phyloP scores from a whole-genome alignment of 2,329 filamentous ascomycete genomes.

The Claviceps sp. region DNA sequence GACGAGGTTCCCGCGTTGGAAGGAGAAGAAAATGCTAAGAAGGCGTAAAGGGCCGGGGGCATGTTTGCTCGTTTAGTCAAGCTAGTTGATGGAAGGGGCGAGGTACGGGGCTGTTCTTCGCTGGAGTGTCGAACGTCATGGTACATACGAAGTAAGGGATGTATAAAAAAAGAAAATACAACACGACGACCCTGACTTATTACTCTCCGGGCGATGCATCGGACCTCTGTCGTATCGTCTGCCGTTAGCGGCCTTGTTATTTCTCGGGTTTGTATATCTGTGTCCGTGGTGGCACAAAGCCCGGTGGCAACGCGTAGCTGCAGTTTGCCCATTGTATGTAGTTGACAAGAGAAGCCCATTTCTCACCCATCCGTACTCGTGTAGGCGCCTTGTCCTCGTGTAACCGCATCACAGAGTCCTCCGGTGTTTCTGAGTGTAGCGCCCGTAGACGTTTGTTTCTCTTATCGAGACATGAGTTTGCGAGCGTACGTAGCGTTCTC shows the following conservation, averaged over 20 bases:
- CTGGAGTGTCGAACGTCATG: neutral
- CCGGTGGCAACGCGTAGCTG: too few species aligned
- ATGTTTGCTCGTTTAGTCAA: neutral
- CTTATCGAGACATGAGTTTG: too few species aligned
- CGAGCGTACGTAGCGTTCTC: too few species aligned
- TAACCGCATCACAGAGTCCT: too few species aligned
- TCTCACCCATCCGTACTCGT: too few species aligned
- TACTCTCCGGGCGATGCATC: neutral
- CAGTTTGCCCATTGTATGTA: too few species aligned
- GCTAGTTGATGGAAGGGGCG: neutral
- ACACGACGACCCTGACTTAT: neutral
- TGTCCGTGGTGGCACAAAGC: neutral
- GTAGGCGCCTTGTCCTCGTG: too few species aligned
- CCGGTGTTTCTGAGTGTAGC: too few species aligned
- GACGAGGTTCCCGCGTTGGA: conserved; percentile 68
- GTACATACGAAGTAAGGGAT: too few species aligned
- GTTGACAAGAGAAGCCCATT: too few species aligned
- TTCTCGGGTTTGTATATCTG: neutral
- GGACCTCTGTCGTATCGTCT: neutral
- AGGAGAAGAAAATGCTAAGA: conserved; percentile 25
- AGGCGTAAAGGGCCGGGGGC: conserved; percentile 18
- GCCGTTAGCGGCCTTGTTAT: neutral
- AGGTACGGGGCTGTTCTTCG: neutral
- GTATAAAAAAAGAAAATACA: neutral
- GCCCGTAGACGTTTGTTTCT: too few species aligned